phyloP scores from a whole-genome alignment of 768 basidiomycete species.

The Lepiota venenata region DNA sequence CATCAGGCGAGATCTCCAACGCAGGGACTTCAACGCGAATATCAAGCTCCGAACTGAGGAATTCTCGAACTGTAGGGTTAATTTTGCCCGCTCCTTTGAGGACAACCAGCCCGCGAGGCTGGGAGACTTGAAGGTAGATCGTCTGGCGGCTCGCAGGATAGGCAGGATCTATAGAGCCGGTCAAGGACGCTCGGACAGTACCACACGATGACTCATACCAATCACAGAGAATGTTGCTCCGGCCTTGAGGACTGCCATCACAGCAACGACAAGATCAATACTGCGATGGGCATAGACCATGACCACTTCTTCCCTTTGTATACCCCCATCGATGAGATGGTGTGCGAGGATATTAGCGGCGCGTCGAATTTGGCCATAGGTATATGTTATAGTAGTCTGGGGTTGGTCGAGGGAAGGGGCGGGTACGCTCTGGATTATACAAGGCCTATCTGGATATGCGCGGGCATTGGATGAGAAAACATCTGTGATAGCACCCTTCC shows the following conservation, averaged over 20 bases:
- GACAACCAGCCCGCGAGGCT: constrained; percentile 86
- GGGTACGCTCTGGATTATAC: constrained; percentile 80
- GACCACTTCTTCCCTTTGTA: constrained; percentile 92
- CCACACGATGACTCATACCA: constrained; percentile 45
- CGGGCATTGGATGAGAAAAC: constrained; percentile 89
- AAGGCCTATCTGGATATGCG: constrained; percentile 74
- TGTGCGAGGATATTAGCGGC: constrained; percentile 91
- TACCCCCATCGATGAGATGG: constrained; percentile 78
- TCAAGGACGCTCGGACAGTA: neutral
- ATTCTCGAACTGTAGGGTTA: constrained; percentile 77
- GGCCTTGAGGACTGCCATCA: constrained; percentile 94
- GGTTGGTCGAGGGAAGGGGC: constrained; percentile 31
- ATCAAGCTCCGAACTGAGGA: constrained; percentile 70
- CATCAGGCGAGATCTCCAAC: constrained; percentile 66
- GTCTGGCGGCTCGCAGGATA: constrained; percentile 93
- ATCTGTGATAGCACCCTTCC: constrained; percentile 95
- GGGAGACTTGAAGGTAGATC: constrained; percentile 89
- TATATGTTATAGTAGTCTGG: constrained; percentile 59
- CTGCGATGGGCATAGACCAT: constrained; percentile 97
- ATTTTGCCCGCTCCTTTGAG: constrained; percentile 88
- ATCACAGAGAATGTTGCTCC: constrained; percentile 98
- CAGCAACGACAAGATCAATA: constrained; percentile 94
- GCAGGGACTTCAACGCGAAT: constrained; percentile 92
- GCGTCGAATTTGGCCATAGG: constrained; percentile 77
- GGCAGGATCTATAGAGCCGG: constrained; percentile 71